Evolutionary conservation across 2,329 filamentous ascomycete species (phyloP).

Genomic region (Penicillium nordicum): DNA sequence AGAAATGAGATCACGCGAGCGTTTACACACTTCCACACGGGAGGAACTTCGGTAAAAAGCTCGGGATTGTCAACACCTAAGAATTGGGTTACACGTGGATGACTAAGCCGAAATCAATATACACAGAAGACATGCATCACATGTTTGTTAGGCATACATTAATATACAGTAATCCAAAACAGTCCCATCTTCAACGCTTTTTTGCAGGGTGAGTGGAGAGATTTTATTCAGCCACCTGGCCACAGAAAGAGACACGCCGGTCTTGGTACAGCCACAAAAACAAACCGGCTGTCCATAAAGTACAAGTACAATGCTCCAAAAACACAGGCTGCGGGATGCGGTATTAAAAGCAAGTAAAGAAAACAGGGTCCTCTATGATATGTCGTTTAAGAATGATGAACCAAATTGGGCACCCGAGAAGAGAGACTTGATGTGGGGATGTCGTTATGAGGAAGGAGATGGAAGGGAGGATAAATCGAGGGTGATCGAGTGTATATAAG

Average conservation of each 20-base stretch:
- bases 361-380: constrained; percentile 34
- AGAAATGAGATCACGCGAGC: no score
- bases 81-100: not conserved
- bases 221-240: constrained; percentile 8
- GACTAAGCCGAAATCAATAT: not conserved
- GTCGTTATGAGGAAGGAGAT: constrained; percentile 20
- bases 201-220: constrained; percentile 20
- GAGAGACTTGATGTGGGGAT: constrained; percentile 32
- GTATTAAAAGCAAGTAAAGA: constrained; percentile 24
- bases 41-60: no score
- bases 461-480: constrained; percentile 14
- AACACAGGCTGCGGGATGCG: constrained; percentile 22
- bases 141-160: constrained; percentile 32
- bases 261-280: constrained; percentile 18
- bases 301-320: constrained; percentile 28
- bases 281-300: constrained; percentile 27
- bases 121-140: constrained; percentile 20
- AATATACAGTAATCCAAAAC: constrained; percentile 33
- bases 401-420: constrained; percentile 40
- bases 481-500: constrained; percentile 11
- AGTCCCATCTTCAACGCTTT: constrained; percentile 9
- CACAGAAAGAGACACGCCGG: not conserved
- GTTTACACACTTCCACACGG: no score
- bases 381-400: constrained; percentile 34
- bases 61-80: not conserved